Conservation (phyloP, 2,329 filamentous ascomycete species). For the Didymella pomorum region DNA sequence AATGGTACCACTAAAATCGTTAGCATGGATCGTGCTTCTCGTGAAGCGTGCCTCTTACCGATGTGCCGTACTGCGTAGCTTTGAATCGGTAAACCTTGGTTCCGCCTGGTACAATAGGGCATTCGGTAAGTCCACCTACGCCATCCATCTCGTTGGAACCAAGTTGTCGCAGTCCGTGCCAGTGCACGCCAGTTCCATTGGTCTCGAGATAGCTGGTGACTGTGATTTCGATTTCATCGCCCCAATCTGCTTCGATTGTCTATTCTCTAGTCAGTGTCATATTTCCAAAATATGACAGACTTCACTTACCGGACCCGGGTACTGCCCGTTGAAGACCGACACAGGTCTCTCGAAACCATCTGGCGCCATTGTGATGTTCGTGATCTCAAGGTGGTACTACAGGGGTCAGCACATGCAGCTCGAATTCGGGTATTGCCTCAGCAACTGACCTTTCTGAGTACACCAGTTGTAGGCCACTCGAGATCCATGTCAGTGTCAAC, state of each 20-base stretch:
- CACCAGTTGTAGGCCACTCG: constrained; percentile 54
- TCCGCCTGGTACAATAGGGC: constrained; percentile 69
- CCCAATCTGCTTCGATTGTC: constrained; percentile 54
- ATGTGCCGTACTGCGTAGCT: constrained; percentile 48
- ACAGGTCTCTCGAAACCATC: constrained; percentile 56
- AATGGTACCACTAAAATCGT: constrained; percentile 57
- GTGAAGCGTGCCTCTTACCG: constrained; percentile 41
- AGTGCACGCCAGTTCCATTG: constrained; percentile 62
- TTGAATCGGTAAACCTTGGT: constrained; percentile 46
- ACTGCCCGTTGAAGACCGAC: constrained; percentile 56
- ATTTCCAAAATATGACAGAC: neutral
- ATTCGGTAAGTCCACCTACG: constrained; percentile 65
- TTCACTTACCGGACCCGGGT: constrained; percentile 56
- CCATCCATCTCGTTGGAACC: constrained; percentile 56
- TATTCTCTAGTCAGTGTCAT: constrained; percentile 31
- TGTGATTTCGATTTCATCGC: constrained; percentile 50
- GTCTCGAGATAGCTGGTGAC: constrained; percentile 48
- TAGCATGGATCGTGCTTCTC: constrained; percentile 36
- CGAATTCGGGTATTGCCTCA: neutral
- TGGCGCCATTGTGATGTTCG: constrained; percentile 54
- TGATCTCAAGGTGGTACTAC: constrained; percentile 56
- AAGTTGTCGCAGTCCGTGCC: constrained; percentile 60
- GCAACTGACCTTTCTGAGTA: constrained; percentile 39
- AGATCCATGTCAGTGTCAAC: constrained; percentile 56
- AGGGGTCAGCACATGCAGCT: constrained; percentile 16